These are phyloP conservation scores for Penstemon eatonii DNA, from an alignment of 257 asterid species.

Conservation along the genomic window DNA sequence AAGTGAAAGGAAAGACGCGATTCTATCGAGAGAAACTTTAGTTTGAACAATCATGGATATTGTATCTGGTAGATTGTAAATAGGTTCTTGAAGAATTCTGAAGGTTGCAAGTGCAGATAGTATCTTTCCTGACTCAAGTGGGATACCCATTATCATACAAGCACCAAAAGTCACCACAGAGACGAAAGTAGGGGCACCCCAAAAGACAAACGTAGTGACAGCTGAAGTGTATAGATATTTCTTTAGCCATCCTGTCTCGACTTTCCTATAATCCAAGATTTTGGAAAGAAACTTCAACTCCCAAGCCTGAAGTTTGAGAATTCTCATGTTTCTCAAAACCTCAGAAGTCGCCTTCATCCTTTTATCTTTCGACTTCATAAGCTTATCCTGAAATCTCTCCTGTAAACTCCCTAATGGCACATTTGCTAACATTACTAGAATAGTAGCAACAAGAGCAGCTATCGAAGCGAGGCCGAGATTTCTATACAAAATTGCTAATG, in stretches of 20 bases:
- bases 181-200: conserved; percentile 83
- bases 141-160: conserved; percentile 75
- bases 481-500: conserved; percentile 58
- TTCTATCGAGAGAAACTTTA: conserved; percentile 89
- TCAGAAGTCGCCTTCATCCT: conserved; percentile 95
- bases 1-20: conserved; percentile 78
- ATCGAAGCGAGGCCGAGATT: conserved; percentile 80
- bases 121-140: conserved; percentile 85
- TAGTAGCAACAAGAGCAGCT: conserved; percentile 57
- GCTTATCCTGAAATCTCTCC: conserved; percentile 65
- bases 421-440: conserved; percentile 71
- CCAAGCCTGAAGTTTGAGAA: conserved; percentile 95
- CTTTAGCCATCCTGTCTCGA: conserved; percentile 70
- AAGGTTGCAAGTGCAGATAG: conserved; percentile 88
- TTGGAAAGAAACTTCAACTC: conserved; percentile 76
- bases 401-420: conserved; percentile 64
- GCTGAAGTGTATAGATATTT: conserved; percentile 60
- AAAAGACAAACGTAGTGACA: conserved; percentile 52
- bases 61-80: conserved; percentile 74
- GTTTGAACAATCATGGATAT: conserved; percentile 85
- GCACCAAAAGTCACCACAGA: conserved; percentile 71
- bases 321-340: conserved; percentile 87
- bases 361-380: conserved; percentile 78
- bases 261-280: conserved; percentile 55
- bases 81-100: conserved; percentile 85